Conservation (phyloP, 2,329 filamentous ascomycete genomes). For the Stagonosporopsis rhizophila region DNA sequence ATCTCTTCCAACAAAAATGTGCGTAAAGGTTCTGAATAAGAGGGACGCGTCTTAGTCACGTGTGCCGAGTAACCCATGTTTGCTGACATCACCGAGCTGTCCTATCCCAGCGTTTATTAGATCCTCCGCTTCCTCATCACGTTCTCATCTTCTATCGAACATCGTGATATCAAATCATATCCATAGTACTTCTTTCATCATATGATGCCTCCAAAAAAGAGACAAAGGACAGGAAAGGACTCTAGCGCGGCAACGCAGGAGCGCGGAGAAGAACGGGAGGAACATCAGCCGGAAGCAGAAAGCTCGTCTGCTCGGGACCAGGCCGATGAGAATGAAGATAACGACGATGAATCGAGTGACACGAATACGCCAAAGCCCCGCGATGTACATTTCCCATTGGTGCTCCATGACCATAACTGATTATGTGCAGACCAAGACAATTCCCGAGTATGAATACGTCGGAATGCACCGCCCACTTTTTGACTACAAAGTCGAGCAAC, state of each 20-base stretch:
- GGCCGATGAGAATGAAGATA: not conserved
- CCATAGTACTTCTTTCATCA: not conserved
- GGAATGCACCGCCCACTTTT: slow-evolving; percentile 13
- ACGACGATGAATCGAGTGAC: not conserved
- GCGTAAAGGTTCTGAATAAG: not conserved
- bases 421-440: not conserved
- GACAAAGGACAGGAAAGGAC: not conserved
- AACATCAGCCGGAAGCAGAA: not conserved
- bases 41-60: not conserved
- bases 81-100: not conserved
- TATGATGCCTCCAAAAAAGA: slow-evolving; percentile 7
- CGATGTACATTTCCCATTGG: not conserved
- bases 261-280: not conserved
- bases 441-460: slow-evolving; percentile 12
- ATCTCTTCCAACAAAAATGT: not conserved
- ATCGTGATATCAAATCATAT: not conserved
- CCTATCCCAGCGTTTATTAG: not conserved
- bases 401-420: not conserved
- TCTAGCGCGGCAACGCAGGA: slow-evolving; percentile 4
- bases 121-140: not conserved
- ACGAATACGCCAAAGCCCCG: not conserved
- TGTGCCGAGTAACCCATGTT: not conserved
- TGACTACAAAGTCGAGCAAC: slow-evolving; percentile 10
- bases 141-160: not conserved
- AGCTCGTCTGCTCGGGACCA: not conserved